Base-by-base conservation (phyloP, 495 filamentous ascomycete genomes). In the Annulohypoxylon nitens region DNA sequence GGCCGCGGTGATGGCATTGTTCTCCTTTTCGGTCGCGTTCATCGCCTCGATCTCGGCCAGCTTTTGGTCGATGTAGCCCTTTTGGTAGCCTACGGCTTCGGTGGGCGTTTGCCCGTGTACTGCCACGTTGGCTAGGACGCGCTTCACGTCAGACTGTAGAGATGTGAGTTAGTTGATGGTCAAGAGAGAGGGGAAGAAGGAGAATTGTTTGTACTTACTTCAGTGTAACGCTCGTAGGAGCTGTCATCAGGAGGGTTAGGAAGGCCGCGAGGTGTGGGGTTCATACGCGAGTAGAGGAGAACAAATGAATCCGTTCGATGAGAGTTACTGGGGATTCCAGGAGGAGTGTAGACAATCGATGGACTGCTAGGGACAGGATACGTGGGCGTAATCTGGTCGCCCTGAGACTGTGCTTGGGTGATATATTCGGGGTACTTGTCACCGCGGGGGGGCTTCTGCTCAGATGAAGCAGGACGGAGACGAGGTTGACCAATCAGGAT, bases 331-430 rank as follows among this genome's bases (percentile, higher is more conserved):
- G 53, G 16, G 5, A 77, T 39, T 2, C 76, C 78, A 10, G 76
- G 75, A 11, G 78, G 71, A 5, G 68, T 64, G 66, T 58, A 75
- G 48, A 78, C 65, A 3, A 79, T 57, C 11, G 74, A 72, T 0
- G 76, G 76, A 23, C 48, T 64, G 0, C 9, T 57, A 12, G 74
- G 74, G 12, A 79, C 76, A 1, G 30, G 0, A 50, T 79, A 79
- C 6, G n/a, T 12, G 0, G 78, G 78, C 14, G 78, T 73, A n/a
- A 75, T 53, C 59, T 66, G 50, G 30, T 79, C 77, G 25, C 37
- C 34, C 61, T 79, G 77, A 2, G 16, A 9, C 41, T 48, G 25
- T 0, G 16, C 11, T 0, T 12, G 0, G 1, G 23, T 14, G 3
- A 53, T 4, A 8, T 65, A 67, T 3, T 30, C 1, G 2, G 70